Base-by-base conservation (phyloP, 2,329 filamentous ascomycete species). In the Cytospora paraplurivora region DNA sequence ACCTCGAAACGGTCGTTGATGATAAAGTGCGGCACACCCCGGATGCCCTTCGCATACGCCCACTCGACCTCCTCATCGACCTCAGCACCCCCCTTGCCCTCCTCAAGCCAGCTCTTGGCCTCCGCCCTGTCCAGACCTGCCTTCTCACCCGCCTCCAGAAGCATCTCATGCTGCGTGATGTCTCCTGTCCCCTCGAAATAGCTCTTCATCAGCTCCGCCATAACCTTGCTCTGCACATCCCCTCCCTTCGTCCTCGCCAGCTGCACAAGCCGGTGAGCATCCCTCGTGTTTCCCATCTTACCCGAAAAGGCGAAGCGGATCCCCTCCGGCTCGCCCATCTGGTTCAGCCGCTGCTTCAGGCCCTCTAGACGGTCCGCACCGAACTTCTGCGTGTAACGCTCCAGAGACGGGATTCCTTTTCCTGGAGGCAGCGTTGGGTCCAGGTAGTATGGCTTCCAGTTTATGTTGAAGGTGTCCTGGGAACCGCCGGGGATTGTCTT, bases 361-460 rank as follows among this genome's bases (percentile, higher is more conserved):
- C 83, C 80, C 0, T 76, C 71, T 1, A 85, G 77, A 41, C 87
- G 82, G 51, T 87, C 84, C 17, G 82, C 76, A 41, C 91, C 91
- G 74, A 93, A 93, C 67, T 87, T 88, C 27, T 77, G 72, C 13
- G 78, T 78, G 73, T 89, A 88, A 72, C 83, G 83, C 67, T 74
- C 80, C 2, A 66, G 69, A 50, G 82, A 73, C 19, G 82, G 79
- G 4, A 83, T 70, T 7, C 81, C 78, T 47, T 70, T 68, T 27
- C 72, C 74, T 32, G n/a, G 50, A 5, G 80, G 76, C 0, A 89
- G 83, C 0, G 85, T 79, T 0, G 91, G 89, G 71, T 93, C 88
- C 59, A 96, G 84, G 74, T 94, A 93, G 78, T 91, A 96, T 1
- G 92, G 89, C 66, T 85, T 82, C 90, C 91, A 96, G 66, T 82